phyloP scores from a whole-genome alignment of 164 flowering plant species.

The Aristolochia fimbriata region DNA sequence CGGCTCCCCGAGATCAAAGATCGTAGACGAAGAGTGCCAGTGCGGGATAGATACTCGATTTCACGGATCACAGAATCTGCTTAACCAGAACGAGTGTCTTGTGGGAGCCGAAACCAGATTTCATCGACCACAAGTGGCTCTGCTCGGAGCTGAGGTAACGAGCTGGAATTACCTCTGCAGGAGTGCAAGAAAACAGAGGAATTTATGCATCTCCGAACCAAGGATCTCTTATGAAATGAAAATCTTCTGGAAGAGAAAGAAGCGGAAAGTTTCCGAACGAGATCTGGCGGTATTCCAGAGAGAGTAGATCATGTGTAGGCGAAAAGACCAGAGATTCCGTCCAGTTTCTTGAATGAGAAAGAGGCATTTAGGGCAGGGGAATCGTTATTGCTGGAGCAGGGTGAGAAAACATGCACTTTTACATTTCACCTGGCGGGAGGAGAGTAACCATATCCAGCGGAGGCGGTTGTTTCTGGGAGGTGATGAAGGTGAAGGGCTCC shows the following conservation, averaged over 20 bases:
- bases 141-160: too few relatives aligned
- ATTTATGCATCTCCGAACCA: slow-evolving; percentile 1
- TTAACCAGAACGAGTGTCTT: too few relatives aligned
- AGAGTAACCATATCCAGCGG: slow-evolving; percentile 14
- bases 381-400: neutral
- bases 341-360: too few relatives aligned
- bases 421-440: slow-evolving; percentile 25
- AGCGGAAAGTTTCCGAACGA: slow-evolving; percentile 5
- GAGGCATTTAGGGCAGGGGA: neutral
- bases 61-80: too few relatives aligned
- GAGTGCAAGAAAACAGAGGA: neutral
- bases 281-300: neutral
- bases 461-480: slow-evolving; percentile 11
- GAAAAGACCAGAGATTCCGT: too few relatives aligned
- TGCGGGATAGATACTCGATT: too few relatives aligned
- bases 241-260: slow-evolving; percentile 14
- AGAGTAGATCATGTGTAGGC: too few relatives aligned
- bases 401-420: slow-evolving; percentile 32
- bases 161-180: too few relatives aligned
- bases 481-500: slow-evolving; percentile 27
- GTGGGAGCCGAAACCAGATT: too few relatives aligned
- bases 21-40: too few relatives aligned
- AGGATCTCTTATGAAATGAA: slow-evolving; percentile 5
- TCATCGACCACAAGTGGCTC: too few relatives aligned
- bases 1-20: too few relatives aligned